Conservation (phyloP, 1,284 basidiomycete genomes). For the Cutaneotrichosporon sp. region DNA sequence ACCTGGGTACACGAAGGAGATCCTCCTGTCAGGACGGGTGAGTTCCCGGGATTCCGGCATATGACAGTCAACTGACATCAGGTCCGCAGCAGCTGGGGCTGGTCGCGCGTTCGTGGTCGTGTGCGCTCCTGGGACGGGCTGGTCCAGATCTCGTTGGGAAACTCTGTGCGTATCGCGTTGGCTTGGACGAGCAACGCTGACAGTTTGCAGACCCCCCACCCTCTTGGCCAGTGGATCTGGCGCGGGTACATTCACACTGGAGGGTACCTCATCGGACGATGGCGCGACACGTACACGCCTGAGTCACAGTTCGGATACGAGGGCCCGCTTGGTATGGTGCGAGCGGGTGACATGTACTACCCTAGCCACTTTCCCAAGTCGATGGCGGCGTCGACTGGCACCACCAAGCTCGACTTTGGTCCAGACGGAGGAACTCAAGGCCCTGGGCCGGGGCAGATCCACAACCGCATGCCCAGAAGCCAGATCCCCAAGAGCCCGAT, state of each 20-base stretch:
- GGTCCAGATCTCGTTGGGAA: conserved; percentile 35
- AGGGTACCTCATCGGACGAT: conserved; percentile 46
- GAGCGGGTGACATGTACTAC: conserved; percentile 43
- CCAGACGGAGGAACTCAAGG: not conserved
- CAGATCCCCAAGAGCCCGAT: not conserved
- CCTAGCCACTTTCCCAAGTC: conserved; percentile 38
- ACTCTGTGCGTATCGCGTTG: conserved; percentile 9
- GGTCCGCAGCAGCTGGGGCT: conserved; percentile 41
- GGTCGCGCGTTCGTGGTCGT: conserved; percentile 42
- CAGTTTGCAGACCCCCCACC: conserved; percentile 26
- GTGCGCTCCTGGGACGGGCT: conserved; percentile 52
- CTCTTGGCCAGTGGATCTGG: conserved; percentile 49
- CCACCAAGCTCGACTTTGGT: conserved; percentile 4
- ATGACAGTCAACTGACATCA: conserved; percentile 7
- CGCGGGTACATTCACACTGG: conserved; percentile 51
- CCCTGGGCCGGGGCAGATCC: not conserved
- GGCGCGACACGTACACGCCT: conserved; percentile 51
- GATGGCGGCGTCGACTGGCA: conserved; percentile 22
- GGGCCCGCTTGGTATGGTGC: conserved; percentile 43
- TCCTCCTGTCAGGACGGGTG: conserved; percentile 46
- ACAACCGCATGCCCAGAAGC: not conserved
- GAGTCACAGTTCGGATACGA: conserved; percentile 44
- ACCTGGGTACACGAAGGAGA: conserved; percentile 53
- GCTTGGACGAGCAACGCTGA: not conserved
- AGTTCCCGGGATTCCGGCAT: conserved; percentile 15